Percentiles rank a stretch among this genome's conserved stretches.
Evolutionary conservation across 352 stramenopile genomes (phyloP).

Genomic region (Phytophthora meadii): DNA sequence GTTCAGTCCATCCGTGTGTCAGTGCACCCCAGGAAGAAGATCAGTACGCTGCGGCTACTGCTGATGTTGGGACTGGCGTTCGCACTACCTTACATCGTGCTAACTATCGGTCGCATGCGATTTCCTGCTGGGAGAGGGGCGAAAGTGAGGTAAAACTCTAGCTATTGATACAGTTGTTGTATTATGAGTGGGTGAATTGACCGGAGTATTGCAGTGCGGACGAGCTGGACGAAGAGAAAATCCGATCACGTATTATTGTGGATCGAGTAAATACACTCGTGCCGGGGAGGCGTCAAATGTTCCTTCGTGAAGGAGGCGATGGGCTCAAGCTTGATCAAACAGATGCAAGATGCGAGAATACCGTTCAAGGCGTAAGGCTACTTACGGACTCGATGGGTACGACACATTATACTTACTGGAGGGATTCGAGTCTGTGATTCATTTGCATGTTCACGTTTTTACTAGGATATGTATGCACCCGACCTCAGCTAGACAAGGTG

Average conservation of each 20-base stretch:
- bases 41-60: conserved; percentile 46
- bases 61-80: conserved; percentile 48
- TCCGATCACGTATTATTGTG: conserved; percentile 71
- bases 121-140: conserved; percentile 28
- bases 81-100: conserved; percentile 52
- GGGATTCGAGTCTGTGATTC: background rate
- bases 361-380: conserved; percentile 51
- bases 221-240: conserved; percentile 63
- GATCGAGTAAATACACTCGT: conserved; percentile 36
- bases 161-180: background rate
- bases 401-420: background rate
- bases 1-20: conserved; percentile 54
- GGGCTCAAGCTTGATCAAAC: conserved; percentile 51
- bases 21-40: conserved; percentile 43
- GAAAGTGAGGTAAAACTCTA: conserved; percentile 17
- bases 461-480: conserved; percentile 60
- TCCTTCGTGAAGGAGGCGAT: conserved; percentile 58
- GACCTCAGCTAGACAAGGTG: conserved; percentile 46
- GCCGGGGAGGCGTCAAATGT: conserved; percentile 45
- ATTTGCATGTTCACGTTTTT: background rate
- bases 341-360: conserved; percentile 57
- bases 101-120: conserved; percentile 48
- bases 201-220: conserved; percentile 29
- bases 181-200: conserved; percentile 1
- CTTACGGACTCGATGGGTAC: conserved; percentile 66